Percentiles rank a stretch among this genome's conserved stretches.
These are phyloP conservation scores for Termitomyces sp. DNA, from an alignment of 768 basidiomycete species.

Conservation along the genomic window DNA sequence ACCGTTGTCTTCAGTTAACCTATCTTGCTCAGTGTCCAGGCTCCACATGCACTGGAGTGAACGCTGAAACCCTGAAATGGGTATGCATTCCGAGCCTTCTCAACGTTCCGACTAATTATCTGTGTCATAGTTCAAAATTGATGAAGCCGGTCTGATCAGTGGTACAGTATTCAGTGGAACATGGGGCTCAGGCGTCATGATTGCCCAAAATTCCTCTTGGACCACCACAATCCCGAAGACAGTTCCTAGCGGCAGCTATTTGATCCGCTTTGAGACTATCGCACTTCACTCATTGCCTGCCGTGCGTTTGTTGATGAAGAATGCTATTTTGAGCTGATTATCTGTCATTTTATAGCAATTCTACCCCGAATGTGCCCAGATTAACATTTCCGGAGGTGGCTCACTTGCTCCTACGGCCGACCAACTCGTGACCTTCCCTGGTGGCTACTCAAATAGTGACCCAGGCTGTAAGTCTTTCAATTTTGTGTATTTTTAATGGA, in stretches of 20 bases:
- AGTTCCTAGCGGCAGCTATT: conserved; percentile 37
- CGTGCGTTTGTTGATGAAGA: conserved; percentile 19
- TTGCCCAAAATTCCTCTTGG: conserved; percentile 37
- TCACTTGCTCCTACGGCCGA: conserved; percentile 29
- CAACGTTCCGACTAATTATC: not conserved
- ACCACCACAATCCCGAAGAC: conserved; percentile 38
- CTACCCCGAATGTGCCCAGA: conserved; percentile 57
- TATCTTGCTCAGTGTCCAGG: conserved; percentile 43
- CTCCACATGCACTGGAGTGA: conserved; percentile 33
- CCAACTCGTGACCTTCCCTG: conserved; percentile 45
- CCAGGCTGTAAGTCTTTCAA: conserved; percentile 30
- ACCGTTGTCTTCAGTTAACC: conserved; percentile 23
- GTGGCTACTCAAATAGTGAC: conserved; percentile 36
- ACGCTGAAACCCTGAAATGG: conserved; percentile 33
- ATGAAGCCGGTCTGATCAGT: conserved; percentile 38
- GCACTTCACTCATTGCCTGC: conserved; percentile 48
- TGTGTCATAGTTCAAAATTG: conserved; percentile 35
- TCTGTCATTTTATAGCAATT: conserved; percentile 39
- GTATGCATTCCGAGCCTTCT: conserved; percentile 16
- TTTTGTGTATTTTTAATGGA: not conserved
- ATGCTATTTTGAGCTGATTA: not conserved
- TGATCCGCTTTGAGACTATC: conserved; percentile 46
- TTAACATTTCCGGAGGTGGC: conserved; percentile 36
- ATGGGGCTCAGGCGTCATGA: conserved; percentile 42
- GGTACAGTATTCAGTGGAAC: conserved; percentile 32